Percentiles rank a stretch among this genome's conserved stretches.
These are phyloP conservation scores for Rosa chinensis DNA, from an alignment of 306 rosid genomes.

Conservation along the genomic window DNA sequence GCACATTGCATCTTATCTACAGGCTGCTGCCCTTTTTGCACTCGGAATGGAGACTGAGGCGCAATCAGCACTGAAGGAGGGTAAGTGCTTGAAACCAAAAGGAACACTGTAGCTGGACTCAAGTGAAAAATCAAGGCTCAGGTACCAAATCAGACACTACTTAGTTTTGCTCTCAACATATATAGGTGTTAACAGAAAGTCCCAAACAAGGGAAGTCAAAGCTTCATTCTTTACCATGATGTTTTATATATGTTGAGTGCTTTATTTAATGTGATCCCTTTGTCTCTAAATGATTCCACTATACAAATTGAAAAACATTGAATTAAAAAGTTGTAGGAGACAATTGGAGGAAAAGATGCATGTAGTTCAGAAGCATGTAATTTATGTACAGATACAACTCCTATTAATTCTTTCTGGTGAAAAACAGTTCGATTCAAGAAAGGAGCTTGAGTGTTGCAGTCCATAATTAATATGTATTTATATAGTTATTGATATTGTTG, in stretches of 20 bases:
- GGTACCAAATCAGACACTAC: not conserved
- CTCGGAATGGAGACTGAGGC: constrained; percentile 69
- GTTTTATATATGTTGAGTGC: not conserved
- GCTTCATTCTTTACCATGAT: not conserved
- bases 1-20: constrained; percentile 83
- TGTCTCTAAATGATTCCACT: no score
- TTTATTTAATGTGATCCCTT: no score
- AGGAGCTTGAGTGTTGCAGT: no score
- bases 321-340: not conserved
- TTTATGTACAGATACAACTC: constrained; percentile 28
- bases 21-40: constrained; percentile 54
- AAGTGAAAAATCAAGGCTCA: constrained; percentile 39
- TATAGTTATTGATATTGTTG: no score
- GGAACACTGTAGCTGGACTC: constrained; percentile 39
- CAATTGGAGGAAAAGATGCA: not conserved
- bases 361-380: constrained; percentile 19
- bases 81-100: constrained; percentile 58
- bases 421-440: no score
- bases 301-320: no score
- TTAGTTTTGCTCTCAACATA: not conserved
- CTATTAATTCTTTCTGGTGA: no score
- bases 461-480: no score
- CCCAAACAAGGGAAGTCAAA: not conserved
- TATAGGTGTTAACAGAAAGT: not conserved
- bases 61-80: constrained; percentile 66